Evolutionary conservation across 345 rosid genomes (phyloP).

Genomic region (Populus simonii): DNA sequence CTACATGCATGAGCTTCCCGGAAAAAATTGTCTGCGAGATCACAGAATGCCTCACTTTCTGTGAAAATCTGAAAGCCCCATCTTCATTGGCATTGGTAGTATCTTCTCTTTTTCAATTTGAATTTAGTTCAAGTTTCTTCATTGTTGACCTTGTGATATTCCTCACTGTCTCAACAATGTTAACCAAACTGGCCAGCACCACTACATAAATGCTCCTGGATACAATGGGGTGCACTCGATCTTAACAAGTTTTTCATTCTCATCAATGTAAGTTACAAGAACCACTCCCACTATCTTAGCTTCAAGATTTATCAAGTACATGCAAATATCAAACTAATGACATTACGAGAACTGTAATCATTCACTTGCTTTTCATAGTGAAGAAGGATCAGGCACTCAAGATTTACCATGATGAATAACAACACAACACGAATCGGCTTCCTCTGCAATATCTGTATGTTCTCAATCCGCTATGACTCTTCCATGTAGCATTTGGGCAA

Average conservation of each 20-base stretch:
- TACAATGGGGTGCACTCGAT: constrained; percentile 46
- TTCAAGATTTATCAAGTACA: constrained; percentile 38
- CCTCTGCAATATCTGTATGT: constrained; percentile 62
- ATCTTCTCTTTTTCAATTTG: constrained; percentile 40
- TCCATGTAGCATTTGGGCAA: constrained; percentile 40
- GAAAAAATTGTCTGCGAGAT: constrained; percentile 56
- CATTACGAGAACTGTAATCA: constrained; percentile 56
- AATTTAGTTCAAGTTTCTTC: background rate
- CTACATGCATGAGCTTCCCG: constrained; percentile 72
- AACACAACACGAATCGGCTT: constrained; percentile 60
- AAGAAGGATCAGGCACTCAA: constrained; percentile 60
- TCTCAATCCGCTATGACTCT: constrained; percentile 45
- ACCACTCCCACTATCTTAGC: constrained; percentile 62
- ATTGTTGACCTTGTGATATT: constrained; percentile 17
- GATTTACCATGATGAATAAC: constrained; percentile 35
- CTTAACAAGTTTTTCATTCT: constrained; percentile 47
- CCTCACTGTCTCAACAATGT: constrained; percentile 33
- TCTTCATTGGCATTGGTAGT: constrained; percentile 47
- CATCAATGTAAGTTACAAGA: constrained; percentile 58
- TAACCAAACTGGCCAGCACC: constrained; percentile 26
- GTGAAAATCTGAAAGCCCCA: constrained; percentile 51
- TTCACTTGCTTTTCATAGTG: constrained; percentile 45
- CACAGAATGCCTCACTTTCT: constrained; percentile 55
- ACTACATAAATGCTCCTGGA: constrained; percentile 17
- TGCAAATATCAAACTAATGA: constrained; percentile 60